Conservation (phyloP, 192 early-diverging fungal genomes). For the Podila horticola region DNA sequence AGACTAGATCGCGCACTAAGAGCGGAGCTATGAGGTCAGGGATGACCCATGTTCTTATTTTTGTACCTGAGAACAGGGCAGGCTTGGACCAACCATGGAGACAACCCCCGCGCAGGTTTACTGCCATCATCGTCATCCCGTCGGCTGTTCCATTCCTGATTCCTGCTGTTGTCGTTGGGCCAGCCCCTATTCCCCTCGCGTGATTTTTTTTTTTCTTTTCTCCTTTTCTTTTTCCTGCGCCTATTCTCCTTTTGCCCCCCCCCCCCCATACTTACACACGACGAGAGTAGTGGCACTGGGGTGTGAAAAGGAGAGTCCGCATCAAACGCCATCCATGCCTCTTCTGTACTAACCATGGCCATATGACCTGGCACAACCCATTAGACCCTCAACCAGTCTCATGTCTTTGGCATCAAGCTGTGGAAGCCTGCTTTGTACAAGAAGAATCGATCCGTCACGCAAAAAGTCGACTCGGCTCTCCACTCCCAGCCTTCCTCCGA, state of each 20-base stretch:
- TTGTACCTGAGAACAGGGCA: no score
- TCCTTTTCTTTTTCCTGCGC: background rate
- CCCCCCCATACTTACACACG: background rate
- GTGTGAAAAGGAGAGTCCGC: background rate
- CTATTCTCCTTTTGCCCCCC: no score
- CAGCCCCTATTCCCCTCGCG: constrained; percentile 1
- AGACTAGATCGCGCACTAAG: no score
- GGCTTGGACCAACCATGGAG: no score
- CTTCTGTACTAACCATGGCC: background rate
- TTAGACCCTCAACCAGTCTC: constrained; percentile 80
- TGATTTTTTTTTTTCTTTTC: background rate
- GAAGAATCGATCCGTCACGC: constrained; percentile 88
- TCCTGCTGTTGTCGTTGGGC: background rate
- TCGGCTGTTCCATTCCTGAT: no score
- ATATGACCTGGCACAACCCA: background rate
- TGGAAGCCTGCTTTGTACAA: constrained; percentile 99
- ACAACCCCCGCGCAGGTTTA: no score
- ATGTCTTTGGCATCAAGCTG: constrained; percentile 94
- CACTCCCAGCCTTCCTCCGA: constrained; percentile 77
- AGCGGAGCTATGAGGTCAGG: no score
- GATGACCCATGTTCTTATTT: no score
- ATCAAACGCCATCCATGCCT: background rate
- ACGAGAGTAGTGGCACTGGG: background rate
- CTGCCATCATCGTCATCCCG: no score
- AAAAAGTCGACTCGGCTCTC: constrained; percentile 81